phyloP scores from a whole-genome alignment of 2,329 filamentous ascomycete species.

The Xylaria sp. region DNA sequence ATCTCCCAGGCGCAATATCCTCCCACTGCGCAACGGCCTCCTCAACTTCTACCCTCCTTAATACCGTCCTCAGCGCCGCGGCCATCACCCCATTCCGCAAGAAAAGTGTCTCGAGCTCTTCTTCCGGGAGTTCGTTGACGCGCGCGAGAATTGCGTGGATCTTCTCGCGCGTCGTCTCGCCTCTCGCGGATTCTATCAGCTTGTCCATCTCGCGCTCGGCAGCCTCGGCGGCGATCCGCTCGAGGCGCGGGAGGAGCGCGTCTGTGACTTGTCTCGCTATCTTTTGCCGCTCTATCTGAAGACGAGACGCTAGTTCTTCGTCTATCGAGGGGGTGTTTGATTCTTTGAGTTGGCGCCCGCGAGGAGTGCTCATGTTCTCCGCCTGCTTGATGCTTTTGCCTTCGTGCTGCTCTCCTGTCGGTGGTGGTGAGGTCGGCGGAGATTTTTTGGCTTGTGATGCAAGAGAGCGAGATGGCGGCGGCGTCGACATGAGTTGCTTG shows the following conservation, averaged over 20 bases:
- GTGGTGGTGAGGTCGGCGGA: not conserved
- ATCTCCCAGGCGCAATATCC: slow-evolving; percentile 7
- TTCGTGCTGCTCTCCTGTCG: not conserved
- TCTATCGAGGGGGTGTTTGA: too few species aligned
- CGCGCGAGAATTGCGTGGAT: too few species aligned
- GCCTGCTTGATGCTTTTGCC: not conserved
- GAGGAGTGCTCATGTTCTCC: too few species aligned
- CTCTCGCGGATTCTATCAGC: not conserved
- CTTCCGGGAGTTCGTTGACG: not conserved
- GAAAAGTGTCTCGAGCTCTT: slow-evolving; percentile 26
- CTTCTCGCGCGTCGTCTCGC: too few species aligned
- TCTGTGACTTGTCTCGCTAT: too few species aligned
- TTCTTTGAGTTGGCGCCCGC: too few species aligned
- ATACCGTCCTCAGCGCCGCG: slow-evolving; percentile 4
- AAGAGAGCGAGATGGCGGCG: not conserved
- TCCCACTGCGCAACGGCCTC: slow-evolving; percentile 22
- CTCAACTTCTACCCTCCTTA: slow-evolving; percentile 16
- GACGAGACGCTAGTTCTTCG: too few species aligned
- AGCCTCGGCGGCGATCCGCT: too few species aligned
- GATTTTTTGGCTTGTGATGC: not conserved
- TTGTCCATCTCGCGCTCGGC: slow-evolving; percentile 14
- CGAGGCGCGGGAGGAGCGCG: too few species aligned
- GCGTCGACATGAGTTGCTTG: not conserved
- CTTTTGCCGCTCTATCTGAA: too few species aligned
- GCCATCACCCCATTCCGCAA: slow-evolving; percentile 16